phyloP scores from a whole-genome alignment of 2,329 filamentous ascomycete genomes.

The Trichoderma asperellum region DNA sequence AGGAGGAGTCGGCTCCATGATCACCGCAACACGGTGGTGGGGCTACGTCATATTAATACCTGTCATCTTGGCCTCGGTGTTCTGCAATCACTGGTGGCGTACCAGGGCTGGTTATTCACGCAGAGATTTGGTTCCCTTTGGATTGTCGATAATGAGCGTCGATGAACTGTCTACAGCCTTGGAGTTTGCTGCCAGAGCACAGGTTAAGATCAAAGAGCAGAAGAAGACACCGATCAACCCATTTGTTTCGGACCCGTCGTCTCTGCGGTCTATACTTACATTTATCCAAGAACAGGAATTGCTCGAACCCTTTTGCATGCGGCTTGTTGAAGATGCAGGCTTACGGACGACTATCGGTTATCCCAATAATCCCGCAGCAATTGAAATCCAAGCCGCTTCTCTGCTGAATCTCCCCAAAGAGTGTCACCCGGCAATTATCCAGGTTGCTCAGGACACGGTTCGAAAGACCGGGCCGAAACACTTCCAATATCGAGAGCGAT shows the following conservation, averaged over 20 bases:
- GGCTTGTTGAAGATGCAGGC: conserved; percentile 12
- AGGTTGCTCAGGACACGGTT: conserved; percentile 29
- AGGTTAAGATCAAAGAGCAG: conserved; percentile 21
- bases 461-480: conserved; percentile 28
- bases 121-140: conserved; percentile 12
- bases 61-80: conserved; percentile 51
- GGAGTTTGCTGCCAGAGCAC: conserved; percentile 33
- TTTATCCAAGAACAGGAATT: conserved; percentile 32
- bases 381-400: conserved; percentile 27
- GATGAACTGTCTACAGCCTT: conserved; percentile 32
- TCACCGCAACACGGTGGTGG: conserved; percentile 56
- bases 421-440: conserved; percentile 29
- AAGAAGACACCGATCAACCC: conserved; percentile 16
- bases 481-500: conserved; percentile 33
- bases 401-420: conserved; percentile 30
- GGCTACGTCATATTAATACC: conserved; percentile 57
- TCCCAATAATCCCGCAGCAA: neutral
- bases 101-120: conserved; percentile 49
- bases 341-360: conserved; percentile 26
- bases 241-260: conserved; percentile 29
- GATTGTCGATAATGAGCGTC: neutral
- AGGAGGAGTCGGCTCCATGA: conserved; percentile 53
- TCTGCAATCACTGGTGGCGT: conserved; percentile 56
- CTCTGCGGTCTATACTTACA: conserved; percentile 27
- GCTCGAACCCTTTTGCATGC: conserved; percentile 28